Conservation (phyloP, 139 green algal genomes). For the Coelastrella sp. region DNA sequence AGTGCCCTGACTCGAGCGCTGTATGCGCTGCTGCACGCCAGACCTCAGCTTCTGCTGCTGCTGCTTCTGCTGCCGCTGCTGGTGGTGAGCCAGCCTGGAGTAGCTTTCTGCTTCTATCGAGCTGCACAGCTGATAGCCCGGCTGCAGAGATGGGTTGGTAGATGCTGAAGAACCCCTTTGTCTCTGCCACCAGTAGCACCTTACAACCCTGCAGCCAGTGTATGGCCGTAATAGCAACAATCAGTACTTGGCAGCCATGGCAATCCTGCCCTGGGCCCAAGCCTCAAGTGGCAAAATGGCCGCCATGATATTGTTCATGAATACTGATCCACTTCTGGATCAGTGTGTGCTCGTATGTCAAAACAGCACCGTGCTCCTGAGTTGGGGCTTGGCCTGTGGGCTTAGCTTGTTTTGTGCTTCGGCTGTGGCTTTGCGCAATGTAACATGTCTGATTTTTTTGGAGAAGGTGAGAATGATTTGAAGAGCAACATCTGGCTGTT, state of each 20-base stretch:
- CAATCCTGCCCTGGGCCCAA: too few relatives aligned
- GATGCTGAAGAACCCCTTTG: conserved; percentile 22
- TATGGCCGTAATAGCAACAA: not conserved
- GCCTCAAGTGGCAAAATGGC: too few relatives aligned
- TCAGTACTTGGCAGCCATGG: too few relatives aligned
- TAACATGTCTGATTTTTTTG: too few relatives aligned
- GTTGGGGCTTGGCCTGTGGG: too few relatives aligned
- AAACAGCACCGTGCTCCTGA: not conserved
- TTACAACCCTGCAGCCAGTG: conserved; percentile 8
- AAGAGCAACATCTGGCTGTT: too few relatives aligned
- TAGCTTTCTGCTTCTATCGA: conserved; percentile 29
- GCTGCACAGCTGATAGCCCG: conserved; percentile 8
- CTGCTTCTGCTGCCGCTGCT: not conserved
- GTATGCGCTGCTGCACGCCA: not conserved
- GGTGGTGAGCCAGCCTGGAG: not conserved
- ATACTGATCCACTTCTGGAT: too few relatives aligned
- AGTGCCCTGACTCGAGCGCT: not conserved
- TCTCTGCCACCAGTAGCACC: conserved; percentile 28
- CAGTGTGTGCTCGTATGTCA: not conserved
- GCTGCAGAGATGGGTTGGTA: conserved; percentile 25
- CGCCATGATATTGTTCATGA: too few relatives aligned
- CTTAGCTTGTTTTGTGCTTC: too few relatives aligned
- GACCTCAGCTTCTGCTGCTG: not conserved
- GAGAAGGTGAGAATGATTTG: not conserved
- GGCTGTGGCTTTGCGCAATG: too few relatives aligned